Evolutionary conservation across 2,329 filamentous ascomycete species (phyloP), one percentile per base, ranked within the genome.

Genomic region (Nannizzia gypsea): DNA sequence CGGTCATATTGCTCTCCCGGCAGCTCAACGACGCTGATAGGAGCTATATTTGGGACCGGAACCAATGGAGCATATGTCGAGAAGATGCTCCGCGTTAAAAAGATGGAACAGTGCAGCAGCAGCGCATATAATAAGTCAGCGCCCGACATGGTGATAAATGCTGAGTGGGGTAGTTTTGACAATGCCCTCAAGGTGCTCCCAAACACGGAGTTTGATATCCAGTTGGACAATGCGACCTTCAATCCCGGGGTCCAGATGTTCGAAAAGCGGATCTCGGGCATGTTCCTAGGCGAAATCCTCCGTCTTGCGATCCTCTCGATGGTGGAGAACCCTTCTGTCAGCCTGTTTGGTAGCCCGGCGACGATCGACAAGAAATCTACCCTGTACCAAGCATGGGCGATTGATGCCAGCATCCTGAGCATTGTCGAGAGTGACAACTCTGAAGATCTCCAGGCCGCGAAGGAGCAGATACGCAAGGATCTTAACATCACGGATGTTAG

Each of bases 231-330:
- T 60, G 83, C 86, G 62, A 93, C 87, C 65, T 84, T 89, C 67
- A 97, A 99, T 74, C 92, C 91, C 0, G 93, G 93, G 26, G 84
- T 95, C 63, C 93, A 99, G 71, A 96, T 97, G 89, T 99, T 97
- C 70, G 93, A 99, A 78, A 99, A 99, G 81, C 88, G 92, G 55
- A 87, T 99, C 15, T 96, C 90, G 0, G 93, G 93, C 72, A 97
- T 99, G 92, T 99, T 97, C 77, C 75, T 99, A 56, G 93, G 93
- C 59, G 93, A 99, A 73, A 91, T 97, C 64, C 81, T 96, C 59
- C 87, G 93, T 59, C 81, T 89, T 50, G 85, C 86, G 15, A 77
- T 96, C 22, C 72, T 93, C 57, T 80, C 84, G 61, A 81, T 96
- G 71, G 77, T 91, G 68, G 81, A 87, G 66, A 81, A 89, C 66